These are phyloP conservation scores for Mycena filopes DNA, from an alignment of 768 basidiomycete genomes.

Conservation along the genomic window DNA sequence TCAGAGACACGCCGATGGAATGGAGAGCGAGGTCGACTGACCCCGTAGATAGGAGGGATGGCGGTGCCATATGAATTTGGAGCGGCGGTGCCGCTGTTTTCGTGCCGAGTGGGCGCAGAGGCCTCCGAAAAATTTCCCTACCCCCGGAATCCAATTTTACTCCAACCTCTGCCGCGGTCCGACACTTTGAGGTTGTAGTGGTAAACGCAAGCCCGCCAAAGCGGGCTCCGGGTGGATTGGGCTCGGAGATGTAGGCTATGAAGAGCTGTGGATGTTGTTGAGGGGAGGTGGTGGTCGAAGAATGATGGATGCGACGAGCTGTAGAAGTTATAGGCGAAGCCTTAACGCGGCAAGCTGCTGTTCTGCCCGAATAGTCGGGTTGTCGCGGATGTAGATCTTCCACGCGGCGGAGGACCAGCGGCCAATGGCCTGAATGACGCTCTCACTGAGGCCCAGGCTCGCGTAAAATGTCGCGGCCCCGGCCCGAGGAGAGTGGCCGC, in stretches of 20 bases:
- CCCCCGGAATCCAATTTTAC: too few species aligned
- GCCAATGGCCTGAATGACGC: constrained; percentile 38
- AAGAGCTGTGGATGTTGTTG: constrained; percentile 6
- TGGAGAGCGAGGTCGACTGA: too few species aligned
- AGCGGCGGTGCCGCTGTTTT: too few species aligned
- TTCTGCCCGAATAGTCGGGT: constrained; percentile 13
- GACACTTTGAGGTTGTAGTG: too few species aligned
- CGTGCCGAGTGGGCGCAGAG: too few species aligned
- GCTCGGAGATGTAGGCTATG: neutral
- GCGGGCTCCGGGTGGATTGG: constrained; percentile 3
- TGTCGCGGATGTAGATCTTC: constrained; percentile 35
- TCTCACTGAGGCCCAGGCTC: constrained; percentile 34
- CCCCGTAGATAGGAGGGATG: too few species aligned
- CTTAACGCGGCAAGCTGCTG: constrained; percentile 13
- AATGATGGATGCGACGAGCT: constrained; percentile 11
- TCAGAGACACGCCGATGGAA: too few species aligned
- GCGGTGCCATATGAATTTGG: too few species aligned
- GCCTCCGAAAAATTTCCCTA: too few species aligned
- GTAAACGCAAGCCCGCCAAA: neutral
- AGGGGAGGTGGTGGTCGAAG: constrained; percentile 10
- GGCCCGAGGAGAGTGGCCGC: constrained; percentile 39
- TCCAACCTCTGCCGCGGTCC: too few species aligned
- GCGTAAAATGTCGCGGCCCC: constrained; percentile 42
- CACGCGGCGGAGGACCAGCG: constrained; percentile 40
- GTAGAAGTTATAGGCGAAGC: constrained; percentile 6